Base-by-base conservation (phyloP, 2,329 filamentous ascomycete genomes). In the Pseudogymnoascus sp. region DNA sequence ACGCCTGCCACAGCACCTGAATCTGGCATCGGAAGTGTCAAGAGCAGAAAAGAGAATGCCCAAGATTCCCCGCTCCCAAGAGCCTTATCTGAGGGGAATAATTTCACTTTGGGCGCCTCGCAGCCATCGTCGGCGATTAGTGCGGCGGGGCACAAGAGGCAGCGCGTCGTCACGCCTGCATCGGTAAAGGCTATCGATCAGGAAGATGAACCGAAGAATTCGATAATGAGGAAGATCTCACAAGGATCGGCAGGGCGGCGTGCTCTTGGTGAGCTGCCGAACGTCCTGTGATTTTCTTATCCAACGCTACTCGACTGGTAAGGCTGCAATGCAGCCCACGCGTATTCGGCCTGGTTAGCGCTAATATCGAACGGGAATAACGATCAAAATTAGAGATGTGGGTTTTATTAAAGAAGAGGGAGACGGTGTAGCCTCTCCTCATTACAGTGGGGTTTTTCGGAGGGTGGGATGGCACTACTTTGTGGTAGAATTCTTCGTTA, bases 171-270 rank as follows among this genome's bases (percentile, higher is more conserved):
- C 58, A 81, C 79, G 0, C 77, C 79, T 6, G 74, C 73, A 2
- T 77, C 79, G 36, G 68, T 72, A n/a, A 79, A 76, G 65, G 76
- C 69, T 7, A 76, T 80, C 13, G 80, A 80, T 39, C 76, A 78
- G 18, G 78, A 81, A 59, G 76, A 81, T 42, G 77, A 80, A 64
- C 74, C 76, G 35, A 73, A 73, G 58, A 66, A 59, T 21, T 69
- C 69, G 48, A 55, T 55, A 55, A 55, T 55, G 48, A 55, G 48
- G 29, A 55, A 55, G 29, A 55, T 55, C 48, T 55, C 48, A 4
- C 48, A 55, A 31, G 48, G 48, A 55, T 33, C 48, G 48, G 48
- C 48, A 55, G 48, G 48, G 48, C 48, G 48, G 4, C 48, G 48
- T 33, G 48, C 48, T 55, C 48, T 33, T 33, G 48, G 48, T 55